Evolutionary conservation across 164 flowering plant species (phyloP).

Genomic region (Buxus sempervirens): DNA sequence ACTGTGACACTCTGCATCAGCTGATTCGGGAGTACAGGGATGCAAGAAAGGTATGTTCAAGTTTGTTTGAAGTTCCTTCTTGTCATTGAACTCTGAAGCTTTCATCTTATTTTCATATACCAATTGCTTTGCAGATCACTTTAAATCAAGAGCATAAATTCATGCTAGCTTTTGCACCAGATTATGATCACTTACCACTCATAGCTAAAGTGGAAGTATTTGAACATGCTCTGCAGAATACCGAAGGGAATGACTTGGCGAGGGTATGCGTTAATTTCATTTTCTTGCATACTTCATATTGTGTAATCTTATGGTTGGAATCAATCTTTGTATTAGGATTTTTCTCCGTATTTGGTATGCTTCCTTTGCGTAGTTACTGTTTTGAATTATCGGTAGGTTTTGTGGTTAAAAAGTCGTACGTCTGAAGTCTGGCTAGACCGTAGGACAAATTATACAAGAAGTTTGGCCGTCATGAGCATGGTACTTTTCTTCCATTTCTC

Average conservation of each 20-base stretch:
- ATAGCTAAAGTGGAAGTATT: conserved; percentile 97
- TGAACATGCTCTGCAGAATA: conserved; percentile 82
- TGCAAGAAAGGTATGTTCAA: conserved; percentile 75
- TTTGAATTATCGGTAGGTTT: conserved; percentile 47
- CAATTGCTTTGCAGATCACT: conserved; percentile 53
- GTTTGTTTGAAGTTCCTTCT: conserved; percentile 1
- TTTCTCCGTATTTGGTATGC: not conserved
- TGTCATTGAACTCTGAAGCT: not conserved
- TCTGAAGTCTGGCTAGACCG: conserved; percentile 97
- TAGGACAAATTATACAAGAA: conserved; percentile 94
- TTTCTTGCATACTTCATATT: not conserved
- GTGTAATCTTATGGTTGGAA: not conserved
- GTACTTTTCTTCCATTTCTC: conserved; percentile 32
- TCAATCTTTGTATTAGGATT: not conserved
- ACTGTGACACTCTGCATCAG: conserved; percentile 93
- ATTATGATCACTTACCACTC: conserved; percentile 93
- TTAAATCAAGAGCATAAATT: conserved; percentile 89
- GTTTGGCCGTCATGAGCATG: conserved; percentile 99
- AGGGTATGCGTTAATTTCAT: conserved; percentile 45
- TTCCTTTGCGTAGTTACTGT: not conserved
- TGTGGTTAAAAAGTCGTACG: conserved; percentile 97
- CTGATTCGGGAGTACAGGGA: conserved; percentile 95
- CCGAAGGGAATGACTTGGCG: conserved; percentile 91
- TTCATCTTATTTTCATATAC: conserved; percentile 5
- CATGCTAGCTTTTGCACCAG: conserved; percentile 94